Conservation (phyloP, 2,329 filamentous ascomycete species). For the Xylaria sp. region DNA sequence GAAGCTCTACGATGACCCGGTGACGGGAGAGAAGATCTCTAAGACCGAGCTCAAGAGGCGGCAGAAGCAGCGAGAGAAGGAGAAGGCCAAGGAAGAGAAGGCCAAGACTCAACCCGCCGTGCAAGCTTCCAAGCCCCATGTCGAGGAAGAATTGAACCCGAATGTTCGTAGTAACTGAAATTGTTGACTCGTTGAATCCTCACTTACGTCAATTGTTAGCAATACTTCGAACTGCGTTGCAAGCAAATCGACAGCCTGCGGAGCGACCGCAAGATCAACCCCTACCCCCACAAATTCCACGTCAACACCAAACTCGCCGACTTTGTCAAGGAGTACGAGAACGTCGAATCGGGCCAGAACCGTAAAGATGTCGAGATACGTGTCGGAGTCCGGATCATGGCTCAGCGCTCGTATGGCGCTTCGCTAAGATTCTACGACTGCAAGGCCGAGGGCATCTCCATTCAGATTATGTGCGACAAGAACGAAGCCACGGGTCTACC, state of each 20-base stretch:
- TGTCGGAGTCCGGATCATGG: slow-evolving; percentile 87
- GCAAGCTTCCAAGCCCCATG: not conserved
- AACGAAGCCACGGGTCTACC: slow-evolving; percentile 74
- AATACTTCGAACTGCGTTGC: slow-evolving; percentile 96
- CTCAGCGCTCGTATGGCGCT: slow-evolving; percentile 78
- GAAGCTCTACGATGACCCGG: slow-evolving; percentile 87
- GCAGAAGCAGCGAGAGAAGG: slow-evolving; percentile 92
- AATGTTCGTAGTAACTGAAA: not conserved
- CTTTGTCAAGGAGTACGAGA: slow-evolving; percentile 77
- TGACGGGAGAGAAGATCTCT: slow-evolving; percentile 86
- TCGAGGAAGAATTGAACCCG: slow-evolving; percentile 14
- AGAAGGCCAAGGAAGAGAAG: slow-evolving; percentile 77
- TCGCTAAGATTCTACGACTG: slow-evolving; percentile 94
- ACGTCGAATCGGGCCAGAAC: slow-evolving; percentile 87
- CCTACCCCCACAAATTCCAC: slow-evolving; percentile 82
- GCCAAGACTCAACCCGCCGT: slow-evolving; percentile 69
- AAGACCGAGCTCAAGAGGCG: slow-evolving; percentile 94
- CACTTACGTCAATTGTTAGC: slow-evolving; percentile 21
- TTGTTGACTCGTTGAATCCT: not conserved
- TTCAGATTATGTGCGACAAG: slow-evolving; percentile 92
- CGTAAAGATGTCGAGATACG: slow-evolving; percentile 76
- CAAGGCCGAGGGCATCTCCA: slow-evolving; percentile 62
- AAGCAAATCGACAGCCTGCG: slow-evolving; percentile 78
- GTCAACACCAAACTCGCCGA: slow-evolving; percentile 81
- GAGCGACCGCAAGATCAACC: slow-evolving; percentile 73